Evolutionary conservation across 148 eudicot species (phyloP).

Genomic region (Chenopodium suecicum): DNA sequence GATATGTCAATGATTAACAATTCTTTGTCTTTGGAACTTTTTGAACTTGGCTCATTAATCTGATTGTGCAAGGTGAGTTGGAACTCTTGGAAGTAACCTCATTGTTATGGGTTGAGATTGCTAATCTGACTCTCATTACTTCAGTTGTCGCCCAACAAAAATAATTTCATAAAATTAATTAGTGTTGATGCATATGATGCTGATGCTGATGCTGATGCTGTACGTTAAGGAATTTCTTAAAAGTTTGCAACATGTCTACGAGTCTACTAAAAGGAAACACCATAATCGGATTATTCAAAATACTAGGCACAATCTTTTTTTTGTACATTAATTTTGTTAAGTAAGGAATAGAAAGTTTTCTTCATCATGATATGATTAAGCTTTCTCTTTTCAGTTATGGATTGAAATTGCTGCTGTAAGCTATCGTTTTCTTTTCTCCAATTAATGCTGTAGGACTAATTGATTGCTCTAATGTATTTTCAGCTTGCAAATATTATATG

Average conservation of each 20-base stretch:
- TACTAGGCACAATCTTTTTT: background rate
- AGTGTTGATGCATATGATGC: background rate
- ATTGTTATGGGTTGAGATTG: background rate
- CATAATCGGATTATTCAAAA: background rate
- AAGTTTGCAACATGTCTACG: background rate
- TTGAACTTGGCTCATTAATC: background rate
- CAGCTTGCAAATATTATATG: constrained; percentile 83
- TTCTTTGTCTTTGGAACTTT: background rate
- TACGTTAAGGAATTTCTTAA: background rate
- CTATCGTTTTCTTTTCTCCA: background rate
- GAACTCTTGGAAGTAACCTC: background rate
- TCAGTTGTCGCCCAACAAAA: background rate
- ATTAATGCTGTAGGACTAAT: constrained; percentile 9
- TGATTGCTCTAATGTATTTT: constrained; percentile 17
- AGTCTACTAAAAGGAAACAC: background rate
- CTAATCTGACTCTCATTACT: background rate
- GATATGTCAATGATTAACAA: background rate
- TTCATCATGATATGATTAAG: background rate
- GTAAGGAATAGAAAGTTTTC: background rate
- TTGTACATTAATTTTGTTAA: background rate
- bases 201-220: background rate
- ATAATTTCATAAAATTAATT: no score
- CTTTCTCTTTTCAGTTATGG: background rate
- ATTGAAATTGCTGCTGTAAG: background rate
- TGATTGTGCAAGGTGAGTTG: background rate